Conservation (phyloP, 106 monocot genomes). For the Platanthera zijinensis region DNA sequence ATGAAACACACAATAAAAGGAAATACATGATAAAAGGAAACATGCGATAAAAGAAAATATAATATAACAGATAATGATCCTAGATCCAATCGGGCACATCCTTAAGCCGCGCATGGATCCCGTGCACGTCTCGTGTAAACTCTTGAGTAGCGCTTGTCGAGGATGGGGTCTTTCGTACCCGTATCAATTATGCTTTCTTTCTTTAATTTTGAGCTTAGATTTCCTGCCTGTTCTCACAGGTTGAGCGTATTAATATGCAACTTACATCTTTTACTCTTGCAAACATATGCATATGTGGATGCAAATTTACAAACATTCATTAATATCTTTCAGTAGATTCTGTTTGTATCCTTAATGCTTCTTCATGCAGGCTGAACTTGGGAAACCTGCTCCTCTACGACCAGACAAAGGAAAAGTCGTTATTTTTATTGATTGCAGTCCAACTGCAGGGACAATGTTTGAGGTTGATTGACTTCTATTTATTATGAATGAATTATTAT, state of each 20-base stretch:
- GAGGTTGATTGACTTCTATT: slow-evolving; percentile 39
- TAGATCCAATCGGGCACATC: no score
- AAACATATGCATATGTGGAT: not conserved
- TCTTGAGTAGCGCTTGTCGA: no score
- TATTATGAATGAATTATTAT: not conserved
- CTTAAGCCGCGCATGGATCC: no score
- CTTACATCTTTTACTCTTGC: not conserved
- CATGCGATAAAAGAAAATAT: no score
- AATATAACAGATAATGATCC: no score
- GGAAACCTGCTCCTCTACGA: slow-evolving; percentile 53
- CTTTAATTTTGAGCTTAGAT: not conserved
- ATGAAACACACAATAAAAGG: no score
- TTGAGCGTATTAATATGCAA: no score
- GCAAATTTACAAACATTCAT: not conserved
- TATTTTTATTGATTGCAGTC: slow-evolving; percentile 83
- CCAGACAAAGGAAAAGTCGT: slow-evolving; percentile 80
- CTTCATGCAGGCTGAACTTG: slow-evolving; percentile 71
- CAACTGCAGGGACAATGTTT: slow-evolving; percentile 72
- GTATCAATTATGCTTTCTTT: no score
- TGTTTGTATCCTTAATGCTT: not conserved
- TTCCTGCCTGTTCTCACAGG: not conserved
- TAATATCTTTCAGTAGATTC: not conserved
- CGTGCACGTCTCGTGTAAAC: no score
- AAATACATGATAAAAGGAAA: no score
- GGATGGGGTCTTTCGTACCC: no score